These are phyloP conservation scores for Colletotrichum sp. DNA, from an alignment of 2,329 filamentous ascomycete species.

Conservation along the genomic window DNA sequence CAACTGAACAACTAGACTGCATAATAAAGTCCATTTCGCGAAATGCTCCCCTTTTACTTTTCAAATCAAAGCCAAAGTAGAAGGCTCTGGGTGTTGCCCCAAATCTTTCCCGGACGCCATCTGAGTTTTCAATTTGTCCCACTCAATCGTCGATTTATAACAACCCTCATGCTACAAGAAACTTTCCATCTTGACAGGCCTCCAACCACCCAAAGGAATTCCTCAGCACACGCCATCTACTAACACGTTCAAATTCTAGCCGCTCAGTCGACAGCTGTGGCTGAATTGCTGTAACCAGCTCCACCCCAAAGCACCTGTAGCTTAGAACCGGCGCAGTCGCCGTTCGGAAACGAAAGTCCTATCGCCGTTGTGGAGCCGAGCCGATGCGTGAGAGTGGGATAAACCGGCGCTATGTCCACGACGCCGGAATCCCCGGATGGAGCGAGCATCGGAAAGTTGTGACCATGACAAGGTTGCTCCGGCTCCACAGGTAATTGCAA, in stretches of 20 bases:
- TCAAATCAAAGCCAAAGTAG: background rate
- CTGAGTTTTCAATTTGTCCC: background rate
- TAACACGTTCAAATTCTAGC: background rate
- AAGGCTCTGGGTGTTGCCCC: background rate
- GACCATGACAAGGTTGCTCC: no score
- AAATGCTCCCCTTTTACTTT: background rate
- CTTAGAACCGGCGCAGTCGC: no score
- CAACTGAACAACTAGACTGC: background rate
- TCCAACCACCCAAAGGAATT: background rate
- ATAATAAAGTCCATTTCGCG: no score
- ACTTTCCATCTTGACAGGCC: background rate
- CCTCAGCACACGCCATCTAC: background rate
- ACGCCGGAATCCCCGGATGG: no score
- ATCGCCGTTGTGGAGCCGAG: no score
- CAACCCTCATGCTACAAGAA: background rate
- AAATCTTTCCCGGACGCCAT: background rate
- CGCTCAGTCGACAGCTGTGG: background rate
- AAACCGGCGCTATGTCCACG: no score
- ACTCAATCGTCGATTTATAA: background rate
- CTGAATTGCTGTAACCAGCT: background rate
- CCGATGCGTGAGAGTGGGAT: no score
- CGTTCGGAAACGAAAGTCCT: no score
- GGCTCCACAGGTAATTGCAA: no score
- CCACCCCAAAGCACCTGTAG: no score
- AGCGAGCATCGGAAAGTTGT: no score